Evolutionary conservation across 116 monocot genomes (phyloP), one percentile per base, ranked within the genome.

Genomic region (Iris pallida): DNA sequence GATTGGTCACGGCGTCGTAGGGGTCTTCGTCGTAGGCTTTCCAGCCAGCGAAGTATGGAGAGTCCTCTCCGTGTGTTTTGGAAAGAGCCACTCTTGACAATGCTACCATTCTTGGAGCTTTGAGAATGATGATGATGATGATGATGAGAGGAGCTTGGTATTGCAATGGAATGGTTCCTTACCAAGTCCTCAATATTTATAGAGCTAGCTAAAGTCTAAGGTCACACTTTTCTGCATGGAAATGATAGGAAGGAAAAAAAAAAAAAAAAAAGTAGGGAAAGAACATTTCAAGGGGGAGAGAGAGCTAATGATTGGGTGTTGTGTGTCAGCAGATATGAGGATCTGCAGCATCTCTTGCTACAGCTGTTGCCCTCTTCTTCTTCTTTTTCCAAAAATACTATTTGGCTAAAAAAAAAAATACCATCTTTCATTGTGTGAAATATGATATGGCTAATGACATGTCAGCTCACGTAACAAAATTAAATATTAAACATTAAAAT

Each of bases 31-130:
- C 91, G 71, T 91, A 91, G 55, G 91, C 87, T 75, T 85, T 91
- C 91, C 91, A 91, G 0, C 91, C 91, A 20, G 87, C 87, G 64
- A 91, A 91, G 69, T 87, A 87, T 0, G 91, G 87, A 16, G 91
- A 91, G 71, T 91, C 87, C 67, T 91, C 91, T 13, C 87, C 91
- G 45, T 87, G 91, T 6, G 82, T 63, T 42, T 80, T 65, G 0
- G 91, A 84, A 10, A 63, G 55, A 42, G 91, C 87, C 53, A 85
- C 73, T 40, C 72, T 57, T 47, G 91, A 91, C 64, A 91, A 51
- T 74, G 73, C 0, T 3, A 30, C 30, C 30, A 30, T 30, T 30
- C 30, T 30, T 30, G 30, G 30, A 30, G 30, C 30, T 30, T 30
- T 30, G 30, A 30, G 30, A 30, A 30, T 30, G 30, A 30, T 30